Base-by-base conservation (phyloP, 2,329 filamentous ascomycete species). In the Aspergillus ibericus region DNA sequence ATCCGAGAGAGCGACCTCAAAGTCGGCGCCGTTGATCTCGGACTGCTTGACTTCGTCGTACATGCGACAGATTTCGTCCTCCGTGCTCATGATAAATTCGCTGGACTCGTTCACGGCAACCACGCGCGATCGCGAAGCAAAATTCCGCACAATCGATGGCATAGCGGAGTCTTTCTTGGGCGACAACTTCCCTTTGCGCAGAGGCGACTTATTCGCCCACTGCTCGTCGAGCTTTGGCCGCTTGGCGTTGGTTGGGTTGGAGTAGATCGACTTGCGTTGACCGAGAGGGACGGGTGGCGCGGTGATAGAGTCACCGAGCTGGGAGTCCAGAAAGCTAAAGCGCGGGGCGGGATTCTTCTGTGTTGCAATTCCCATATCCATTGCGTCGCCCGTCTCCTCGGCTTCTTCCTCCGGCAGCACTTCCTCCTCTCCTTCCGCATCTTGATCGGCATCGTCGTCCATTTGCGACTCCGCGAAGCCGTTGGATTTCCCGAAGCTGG, bases 11-110 rank as follows among this genome's bases (percentile, higher is more conserved):
- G 68, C 61, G 7, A 56, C 62, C 35, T 73, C 67, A 22, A 74
- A 60, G 47, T 75, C 69, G 4, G 68, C 58, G 18, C 73, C 68
- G 46, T 68, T 69, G 34, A 70, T 67, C 42, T 75, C 69, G 1
- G 67, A 62, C 20, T 72, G 68, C 54, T 73, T 68, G 2, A 70
- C 66, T 59, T 77, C 74, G 51, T 79, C 82, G 64, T 91, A 90
- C 16, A 93, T 78, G 53, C 81, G 81, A 51, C 82, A 81, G 38
- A 96, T 78, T 40, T 91, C 76, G 38, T 85, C 82, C 71, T 97
- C 93, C 10, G 90, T 96, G 50, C 85, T 81, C 34, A 96, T 77
- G 47, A 97, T 85, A 18, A 96, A 74, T 47, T 87, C 82, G 60
- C 88, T 85, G 1, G 87, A 79, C 75, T 97, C 93, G 4, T 81